A percentile compares a stretch with the other conserved stretches of the same genome.
Conservation (phyloP, 306 rosid species). For the Trifolium dubium region DNA sequence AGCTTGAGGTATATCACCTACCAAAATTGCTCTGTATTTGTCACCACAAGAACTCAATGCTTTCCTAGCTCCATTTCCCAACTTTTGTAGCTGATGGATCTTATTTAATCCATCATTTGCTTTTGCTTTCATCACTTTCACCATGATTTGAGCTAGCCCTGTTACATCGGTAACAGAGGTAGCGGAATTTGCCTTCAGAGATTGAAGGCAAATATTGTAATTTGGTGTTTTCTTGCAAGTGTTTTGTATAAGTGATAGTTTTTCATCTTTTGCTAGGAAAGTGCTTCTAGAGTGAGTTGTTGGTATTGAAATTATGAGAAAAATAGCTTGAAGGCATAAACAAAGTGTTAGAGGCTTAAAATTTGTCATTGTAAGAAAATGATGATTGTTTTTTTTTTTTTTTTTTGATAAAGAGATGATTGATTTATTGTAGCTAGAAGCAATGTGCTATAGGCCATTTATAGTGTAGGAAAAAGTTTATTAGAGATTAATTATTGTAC, state of each 20-base stretch:
- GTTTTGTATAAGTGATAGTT: constrained; percentile 38
- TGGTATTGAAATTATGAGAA: constrained; percentile 29
- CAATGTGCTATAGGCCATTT: background rate
- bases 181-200: constrained; percentile 38
- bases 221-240: constrained; percentile 61
- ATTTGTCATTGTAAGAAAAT: no score
- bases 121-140: constrained; percentile 39
- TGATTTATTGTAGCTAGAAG: background rate
- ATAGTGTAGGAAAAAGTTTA: constrained; percentile 7
- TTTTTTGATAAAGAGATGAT: background rate
- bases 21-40: constrained; percentile 34
- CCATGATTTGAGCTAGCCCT: constrained; percentile 52
- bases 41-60: constrained; percentile 44
- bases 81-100: constrained; percentile 35
- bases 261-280: constrained; percentile 8
- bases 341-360: constrained; percentile 16
- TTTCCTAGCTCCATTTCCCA: background rate
- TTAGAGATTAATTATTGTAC: constrained; percentile 6
- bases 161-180: constrained; percentile 40
- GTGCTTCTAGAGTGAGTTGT: constrained; percentile 35
- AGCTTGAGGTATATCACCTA: constrained; percentile 46
- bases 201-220: constrained; percentile 45
- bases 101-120: constrained; percentile 33
- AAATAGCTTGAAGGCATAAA: constrained; percentile 16
- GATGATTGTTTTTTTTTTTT: no score